These are phyloP conservation scores for Plantago coronopus DNA, from an alignment of 305 asterid species.

Conservation along the genomic window DNA sequence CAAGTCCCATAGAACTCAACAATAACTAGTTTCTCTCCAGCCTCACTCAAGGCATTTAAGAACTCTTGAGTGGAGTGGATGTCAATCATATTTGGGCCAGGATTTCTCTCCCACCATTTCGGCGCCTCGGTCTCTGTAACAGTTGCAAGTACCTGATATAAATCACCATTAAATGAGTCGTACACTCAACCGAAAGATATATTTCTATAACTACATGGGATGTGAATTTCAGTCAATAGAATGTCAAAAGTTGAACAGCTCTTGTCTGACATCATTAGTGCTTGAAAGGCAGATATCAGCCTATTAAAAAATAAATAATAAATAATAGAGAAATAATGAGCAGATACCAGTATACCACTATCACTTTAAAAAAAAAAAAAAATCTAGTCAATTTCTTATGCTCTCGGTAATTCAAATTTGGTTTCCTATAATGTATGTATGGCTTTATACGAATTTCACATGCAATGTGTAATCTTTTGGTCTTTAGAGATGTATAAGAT, in stretches of 20 bases:
- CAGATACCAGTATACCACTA: too few relatives aligned
- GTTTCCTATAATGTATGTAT: too few relatives aligned
- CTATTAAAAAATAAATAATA: too few relatives aligned
- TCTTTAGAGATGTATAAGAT: too few relatives aligned
- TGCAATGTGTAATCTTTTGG: too few relatives aligned
- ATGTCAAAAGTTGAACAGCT: not conserved
- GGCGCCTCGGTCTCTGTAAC: conserved; percentile 73
- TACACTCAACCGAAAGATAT: conserved; percentile 14
- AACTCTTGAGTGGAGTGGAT: conserved; percentile 82
- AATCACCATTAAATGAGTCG: conserved; percentile 24
- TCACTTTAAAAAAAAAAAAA: too few relatives aligned
- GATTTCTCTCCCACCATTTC: conserved; percentile 91
- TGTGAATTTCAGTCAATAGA: not conserved
- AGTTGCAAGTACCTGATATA: conserved; percentile 56
- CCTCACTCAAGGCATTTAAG: conserved; percentile 69
- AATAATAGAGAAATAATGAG: too few relatives aligned
- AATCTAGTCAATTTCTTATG: too few relatives aligned
- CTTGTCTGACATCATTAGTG: not conserved
- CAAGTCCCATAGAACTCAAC: conserved; percentile 93
- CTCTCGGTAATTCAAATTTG: too few relatives aligned
- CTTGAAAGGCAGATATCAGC: too few relatives aligned
- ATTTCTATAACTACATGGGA: conserved; percentile 4
- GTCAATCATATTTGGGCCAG: conserved; percentile 86
- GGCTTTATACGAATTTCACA: too few relatives aligned
- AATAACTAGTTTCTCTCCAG: conserved; percentile 78